These are phyloP conservation scores for Amanita thiersii DNA, from an alignment of 768 basidiomycete genomes.

Conservation along the genomic window DNA sequence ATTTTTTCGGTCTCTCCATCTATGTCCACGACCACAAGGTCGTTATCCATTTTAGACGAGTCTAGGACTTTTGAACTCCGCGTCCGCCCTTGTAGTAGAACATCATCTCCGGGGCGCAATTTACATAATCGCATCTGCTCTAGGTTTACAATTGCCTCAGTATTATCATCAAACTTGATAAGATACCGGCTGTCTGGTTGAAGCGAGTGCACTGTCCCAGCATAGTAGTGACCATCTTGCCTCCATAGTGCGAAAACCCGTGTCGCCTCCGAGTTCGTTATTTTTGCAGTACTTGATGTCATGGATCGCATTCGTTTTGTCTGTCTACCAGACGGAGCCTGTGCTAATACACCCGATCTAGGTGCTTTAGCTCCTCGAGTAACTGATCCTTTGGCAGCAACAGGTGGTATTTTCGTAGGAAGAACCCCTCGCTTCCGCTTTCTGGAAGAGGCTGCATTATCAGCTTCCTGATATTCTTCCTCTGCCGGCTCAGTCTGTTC, in stretches of 20 bases:
- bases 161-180: conserved; percentile 64
- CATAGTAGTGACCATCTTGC: conserved; percentile 49
- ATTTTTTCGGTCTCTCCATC: conserved; percentile 30
- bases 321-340: conserved; percentile 21
- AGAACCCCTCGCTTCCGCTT: conserved; percentile 36
- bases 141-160: conserved; percentile 35
- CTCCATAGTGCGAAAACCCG: conserved; percentile 70
- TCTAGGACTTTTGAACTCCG: conserved; percentile 25
- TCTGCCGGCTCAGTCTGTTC: conserved; percentile 33
- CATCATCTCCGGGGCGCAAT: conserved; percentile 48
- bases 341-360: conserved; percentile 12
- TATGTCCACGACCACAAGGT: conserved; percentile 26
- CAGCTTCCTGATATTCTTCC: conserved; percentile 29
- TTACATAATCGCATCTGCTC: conserved; percentile 46
- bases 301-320: conserved; percentile 31
- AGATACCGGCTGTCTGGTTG: conserved; percentile 24
- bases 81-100: conserved; percentile 27
- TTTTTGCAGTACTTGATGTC: conserved; percentile 17
- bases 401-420: conserved; percentile 14
- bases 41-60: conserved; percentile 21
- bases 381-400: conserved; percentile 14
- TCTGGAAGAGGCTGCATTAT: conserved; percentile 21
- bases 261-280: conserved; percentile 24
- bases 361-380: conserved; percentile 8
- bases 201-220: conserved; percentile 43